Base-by-base conservation (phyloP, 768 basidiomycete genomes). In the Tephrocybe sp. region DNA sequence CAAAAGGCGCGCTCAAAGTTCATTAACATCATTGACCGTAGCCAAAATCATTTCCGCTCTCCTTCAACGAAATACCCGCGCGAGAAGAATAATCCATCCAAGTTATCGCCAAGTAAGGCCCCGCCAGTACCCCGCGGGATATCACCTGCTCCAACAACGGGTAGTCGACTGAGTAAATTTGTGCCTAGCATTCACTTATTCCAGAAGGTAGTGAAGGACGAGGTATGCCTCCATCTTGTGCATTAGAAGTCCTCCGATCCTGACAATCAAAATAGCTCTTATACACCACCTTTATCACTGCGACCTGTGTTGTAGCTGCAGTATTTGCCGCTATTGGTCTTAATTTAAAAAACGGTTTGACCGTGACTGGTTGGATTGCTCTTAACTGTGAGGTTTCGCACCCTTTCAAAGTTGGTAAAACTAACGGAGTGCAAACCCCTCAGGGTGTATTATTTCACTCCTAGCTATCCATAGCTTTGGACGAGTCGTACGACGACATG, bases 391-490 rank as follows among this genome's bases (percentile, higher is more conserved):
- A 55, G 78, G 62, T 33, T 20, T 34, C 5, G 9, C n/a, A 22
- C 4, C 10, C n/a, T 14, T 32, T 33, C 5, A 26, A 1, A 10
- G 31, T 12, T 16, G 16, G 4, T 2, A 9, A 13, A 34, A 23
- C 17, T 39, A 35, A 36, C 11, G 4, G 17, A 14, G 35, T 5
- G 13, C 32, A 2, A 12, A 10, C 2, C 34, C 19, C 30, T 4
- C 58, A 84, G 83, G 81, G 83, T 70, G 73, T 14, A 62, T 83
- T 11, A 73, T 83, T 14, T 83, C 83, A 0, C 44, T 80, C 12
- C 66, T 83, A 32, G 73, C 76, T 12, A 77, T 85, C 54, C 79
- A 83, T 55, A 83, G 80, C 62, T 83, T 82, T 55, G 70, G 76
- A 38, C 73, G 80, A 17, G 83, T 84, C 7, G 73, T 84, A 16